phyloP scores from a whole-genome alignment of 805 yeast genomes.

The Nakazawaea holstii region DNA sequence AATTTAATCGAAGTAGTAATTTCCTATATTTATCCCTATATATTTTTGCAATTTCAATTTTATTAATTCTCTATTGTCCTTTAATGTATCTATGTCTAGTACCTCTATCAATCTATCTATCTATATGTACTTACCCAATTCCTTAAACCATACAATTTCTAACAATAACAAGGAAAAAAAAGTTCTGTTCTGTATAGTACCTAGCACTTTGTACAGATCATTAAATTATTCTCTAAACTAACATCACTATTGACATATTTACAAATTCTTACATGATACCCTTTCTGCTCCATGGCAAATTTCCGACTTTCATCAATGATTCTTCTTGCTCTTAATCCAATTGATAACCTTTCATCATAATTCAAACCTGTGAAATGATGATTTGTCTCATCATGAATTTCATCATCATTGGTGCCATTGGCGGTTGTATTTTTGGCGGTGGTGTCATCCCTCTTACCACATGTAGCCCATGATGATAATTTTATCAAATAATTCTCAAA shows the following conservation, averaged over 20 bases:
- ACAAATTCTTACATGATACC: constrained; percentile 44
- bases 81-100: background rate
- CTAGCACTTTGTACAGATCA: constrained; percentile 29
- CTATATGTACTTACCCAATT: background rate
- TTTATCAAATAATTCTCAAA: constrained; percentile 42
- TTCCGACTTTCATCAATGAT: constrained; percentile 71
- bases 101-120: background rate
- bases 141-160: background rate
- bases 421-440: no score
- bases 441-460: constrained; percentile 41
- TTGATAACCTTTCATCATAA: constrained; percentile 41
- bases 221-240: constrained; percentile 68
- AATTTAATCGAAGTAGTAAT: constrained; percentile 52
- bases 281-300: constrained; percentile 34
- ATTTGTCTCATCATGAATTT: constrained; percentile 21
- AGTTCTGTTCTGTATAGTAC: no score
- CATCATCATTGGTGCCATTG: no score
- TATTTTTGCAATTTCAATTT: no score
- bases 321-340: constrained; percentile 69
- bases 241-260: constrained; percentile 51
- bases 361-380: constrained; percentile 42
- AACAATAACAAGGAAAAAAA: no score
- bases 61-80: background rate
- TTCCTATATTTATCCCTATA: background rate
- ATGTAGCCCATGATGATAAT: constrained; percentile 86